Evolutionary conservation across 2,329 filamentous ascomycete genomes (phyloP).

Genomic region (Penicillium sp.): DNA sequence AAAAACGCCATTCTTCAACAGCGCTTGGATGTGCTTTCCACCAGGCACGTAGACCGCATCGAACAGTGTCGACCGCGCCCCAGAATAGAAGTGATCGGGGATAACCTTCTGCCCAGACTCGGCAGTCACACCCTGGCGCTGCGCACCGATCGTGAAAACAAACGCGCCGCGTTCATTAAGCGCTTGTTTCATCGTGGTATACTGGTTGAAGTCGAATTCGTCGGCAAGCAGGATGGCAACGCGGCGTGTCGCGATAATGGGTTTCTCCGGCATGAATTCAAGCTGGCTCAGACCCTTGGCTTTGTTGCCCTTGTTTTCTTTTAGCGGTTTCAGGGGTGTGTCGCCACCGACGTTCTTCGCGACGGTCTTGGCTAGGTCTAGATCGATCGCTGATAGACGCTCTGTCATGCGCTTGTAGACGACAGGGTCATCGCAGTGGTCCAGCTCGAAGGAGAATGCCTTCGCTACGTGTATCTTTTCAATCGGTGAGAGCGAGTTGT

Average conservation of each 20-base stretch:
- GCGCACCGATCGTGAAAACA: constrained; percentile 69
- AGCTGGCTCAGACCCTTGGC: constrained; percentile 62
- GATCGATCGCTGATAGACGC: constrained; percentile 68
- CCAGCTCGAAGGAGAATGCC: constrained; percentile 40
- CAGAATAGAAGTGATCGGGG: constrained; percentile 76
- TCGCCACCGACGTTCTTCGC: constrained; percentile 70
- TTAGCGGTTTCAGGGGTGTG: constrained; percentile 52
- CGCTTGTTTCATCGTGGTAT: constrained; percentile 63
- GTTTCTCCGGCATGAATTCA: constrained; percentile 61
- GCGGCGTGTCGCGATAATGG: constrained; percentile 68
- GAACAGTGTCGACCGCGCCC: constrained; percentile 73
- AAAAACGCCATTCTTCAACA: constrained; percentile 68
- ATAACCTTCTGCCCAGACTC: constrained; percentile 58
- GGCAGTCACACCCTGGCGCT: constrained; percentile 64
- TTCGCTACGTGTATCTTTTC: constrained; percentile 37
- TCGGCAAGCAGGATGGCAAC: constrained; percentile 75
- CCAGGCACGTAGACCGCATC: constrained; percentile 76
- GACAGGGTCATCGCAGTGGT: constrained; percentile 67
- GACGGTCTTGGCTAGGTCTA: constrained; percentile 65
- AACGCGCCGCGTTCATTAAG: constrained; percentile 62
- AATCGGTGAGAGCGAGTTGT: constrained; percentile 35
- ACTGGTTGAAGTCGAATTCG: constrained; percentile 67
- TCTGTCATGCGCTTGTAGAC: constrained; percentile 70
- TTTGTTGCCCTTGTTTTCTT: constrained; percentile 65
- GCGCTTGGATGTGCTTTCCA: constrained; percentile 59